These are phyloP conservation scores for Penicillium olsonii DNA, from an alignment of 2,329 filamentous ascomycete genomes.

Conservation along the genomic window DNA sequence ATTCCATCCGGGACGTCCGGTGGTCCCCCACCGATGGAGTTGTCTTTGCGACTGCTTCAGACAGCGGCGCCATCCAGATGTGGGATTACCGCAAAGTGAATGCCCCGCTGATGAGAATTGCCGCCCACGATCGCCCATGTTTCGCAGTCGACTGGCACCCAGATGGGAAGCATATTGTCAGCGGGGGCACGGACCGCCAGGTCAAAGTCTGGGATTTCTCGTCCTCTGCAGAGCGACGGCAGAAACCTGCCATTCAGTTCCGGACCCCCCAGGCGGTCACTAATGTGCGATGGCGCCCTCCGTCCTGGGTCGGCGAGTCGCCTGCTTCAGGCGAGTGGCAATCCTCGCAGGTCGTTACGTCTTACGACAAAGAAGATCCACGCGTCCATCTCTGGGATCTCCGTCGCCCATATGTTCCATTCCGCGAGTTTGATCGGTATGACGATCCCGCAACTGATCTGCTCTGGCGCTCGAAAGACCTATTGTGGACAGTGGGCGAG, in stretches of 20 bases:
- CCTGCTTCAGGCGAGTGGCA: conserved; percentile 57
- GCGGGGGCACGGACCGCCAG: conserved; percentile 62
- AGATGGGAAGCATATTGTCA: conserved; percentile 65
- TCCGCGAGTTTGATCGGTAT: conserved; percentile 61
- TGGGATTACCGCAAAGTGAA: conserved; percentile 64
- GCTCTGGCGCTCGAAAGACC: conserved; percentile 64
- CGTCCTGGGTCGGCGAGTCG: conserved; percentile 56
- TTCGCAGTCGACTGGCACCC: conserved; percentile 68
- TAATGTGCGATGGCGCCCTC: conserved; percentile 64
- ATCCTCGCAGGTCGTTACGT: conserved; percentile 63
- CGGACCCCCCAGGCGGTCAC: conserved; percentile 63
- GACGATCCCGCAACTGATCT: conserved; percentile 59
- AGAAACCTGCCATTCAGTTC: conserved; percentile 61
- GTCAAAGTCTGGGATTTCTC: conserved; percentile 67
- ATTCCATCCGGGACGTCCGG: conserved; percentile 63
- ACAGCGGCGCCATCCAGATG: conserved; percentile 63
- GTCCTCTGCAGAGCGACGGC: conserved; percentile 54
- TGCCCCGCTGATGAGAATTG: conserved; percentile 60
- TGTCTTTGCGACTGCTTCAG: conserved; percentile 65
- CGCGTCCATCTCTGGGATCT: conserved; percentile 67
- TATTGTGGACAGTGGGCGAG: conserved; percentile 65
- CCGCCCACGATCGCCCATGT: conserved; percentile 62
- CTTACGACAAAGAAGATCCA: conserved; percentile 63
- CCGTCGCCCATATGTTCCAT: conserved; percentile 62
- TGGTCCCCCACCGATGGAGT: conserved; percentile 66